Conservation (phyloP, 1,284 basidiomycete species). For the Flammula alnicola region DNA sequence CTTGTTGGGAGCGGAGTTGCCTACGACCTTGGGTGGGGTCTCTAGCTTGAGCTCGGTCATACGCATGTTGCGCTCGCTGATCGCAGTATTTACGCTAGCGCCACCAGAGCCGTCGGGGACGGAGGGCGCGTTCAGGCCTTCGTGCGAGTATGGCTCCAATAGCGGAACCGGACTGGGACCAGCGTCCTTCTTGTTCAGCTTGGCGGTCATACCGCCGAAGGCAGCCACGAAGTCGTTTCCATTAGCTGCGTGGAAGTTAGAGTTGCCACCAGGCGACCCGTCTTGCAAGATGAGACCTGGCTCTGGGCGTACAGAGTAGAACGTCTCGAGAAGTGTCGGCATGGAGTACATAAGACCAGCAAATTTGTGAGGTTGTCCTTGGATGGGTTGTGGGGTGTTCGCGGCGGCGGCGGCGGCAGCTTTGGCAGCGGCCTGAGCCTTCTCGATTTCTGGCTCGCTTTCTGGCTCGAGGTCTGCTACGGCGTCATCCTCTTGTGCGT, state of each 20-base stretch:
- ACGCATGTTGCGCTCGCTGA: slow-evolving; percentile 22
- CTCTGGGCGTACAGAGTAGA: slow-evolving; percentile 52
- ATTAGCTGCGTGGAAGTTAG: not conserved
- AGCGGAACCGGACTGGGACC: slow-evolving; percentile 13
- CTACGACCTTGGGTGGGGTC: slow-evolving; percentile 24
- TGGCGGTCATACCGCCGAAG: slow-evolving; percentile 43
- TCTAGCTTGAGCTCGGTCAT: slow-evolving; percentile 16
- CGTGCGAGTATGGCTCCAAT: slow-evolving; percentile 18
- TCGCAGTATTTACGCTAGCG: slow-evolving; percentile 4
- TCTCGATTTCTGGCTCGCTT: not conserved
- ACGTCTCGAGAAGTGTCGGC: slow-evolving; percentile 55
- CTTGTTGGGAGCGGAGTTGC: slow-evolving; percentile 11
- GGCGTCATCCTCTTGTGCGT: slow-evolving; percentile 3
- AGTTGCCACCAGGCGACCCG: slow-evolving; percentile 8
- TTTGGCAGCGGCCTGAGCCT: not conserved
- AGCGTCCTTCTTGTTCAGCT: slow-evolving; percentile 20
- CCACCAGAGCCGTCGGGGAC: slow-evolving; percentile 4
- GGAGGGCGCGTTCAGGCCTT: slow-evolving; percentile 14
- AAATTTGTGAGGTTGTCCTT: slow-evolving; percentile 64
- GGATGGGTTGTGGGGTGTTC: slow-evolving; percentile 48
- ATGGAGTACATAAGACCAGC: slow-evolving; percentile 67
- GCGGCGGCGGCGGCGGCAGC: slow-evolving; percentile 11
- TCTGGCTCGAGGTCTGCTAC: too few species aligned
- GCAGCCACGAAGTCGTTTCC: slow-evolving; percentile 31
- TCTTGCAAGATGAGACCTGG: slow-evolving; percentile 61